Percentiles rank a stretch among this genome's conserved stretches.
Evolutionary conservation across 1,139 yeast species (phyloP).

Genomic region (Williopsis jadinii): DNA sequence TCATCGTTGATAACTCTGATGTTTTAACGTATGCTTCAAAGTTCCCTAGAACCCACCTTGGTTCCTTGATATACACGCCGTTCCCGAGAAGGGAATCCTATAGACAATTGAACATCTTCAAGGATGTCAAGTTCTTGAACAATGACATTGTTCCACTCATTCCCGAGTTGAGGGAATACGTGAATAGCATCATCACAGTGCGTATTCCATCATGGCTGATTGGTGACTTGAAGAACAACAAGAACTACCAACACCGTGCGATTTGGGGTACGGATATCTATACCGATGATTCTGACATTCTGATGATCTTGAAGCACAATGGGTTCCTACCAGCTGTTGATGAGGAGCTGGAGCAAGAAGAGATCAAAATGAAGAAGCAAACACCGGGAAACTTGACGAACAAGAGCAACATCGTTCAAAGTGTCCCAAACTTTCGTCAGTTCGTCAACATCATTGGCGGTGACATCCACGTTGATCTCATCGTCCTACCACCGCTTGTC

Average conservation of each 20-base stretch:
- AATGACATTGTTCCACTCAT: slow-evolving; percentile 30
- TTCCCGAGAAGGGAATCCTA: slow-evolving; percentile 35
- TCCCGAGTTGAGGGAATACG: slow-evolving; percentile 39
- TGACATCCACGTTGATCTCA: slow-evolving; percentile 64
- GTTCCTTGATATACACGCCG: slow-evolving; percentile 56
- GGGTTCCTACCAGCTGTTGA: slow-evolving; percentile 52
- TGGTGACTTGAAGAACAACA: slow-evolving; percentile 18
- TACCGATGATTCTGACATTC: slow-evolving; percentile 87
- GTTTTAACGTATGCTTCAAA: slow-evolving; percentile 39
- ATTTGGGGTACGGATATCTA: slow-evolving; percentile 92
- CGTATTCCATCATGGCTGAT: slow-evolving; percentile 46
- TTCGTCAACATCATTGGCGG: slow-evolving; percentile 23
- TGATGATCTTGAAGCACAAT: slow-evolving; percentile 65
- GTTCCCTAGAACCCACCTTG: slow-evolving; percentile 46
- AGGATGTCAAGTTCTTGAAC: slow-evolving; percentile 3
- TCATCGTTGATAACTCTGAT: slow-evolving; percentile 35
- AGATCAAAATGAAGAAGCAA: slow-evolving; percentile 14
- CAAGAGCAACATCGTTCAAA: slow-evolving; percentile 24
- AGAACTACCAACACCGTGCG: slow-evolving; percentile 41
- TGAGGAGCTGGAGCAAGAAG: slow-evolving; percentile 22
- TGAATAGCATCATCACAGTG: slow-evolving; percentile 57
- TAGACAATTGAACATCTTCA: slow-evolving; percentile 21
- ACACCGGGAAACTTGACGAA: slow-evolving; percentile 30
- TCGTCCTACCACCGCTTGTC: slow-evolving; percentile 62
- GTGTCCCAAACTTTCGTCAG: slow-evolving; percentile 22